Base-by-base conservation (phyloP, 495 filamentous ascomycete genomes). In the Podospora tetraspora region DNA sequence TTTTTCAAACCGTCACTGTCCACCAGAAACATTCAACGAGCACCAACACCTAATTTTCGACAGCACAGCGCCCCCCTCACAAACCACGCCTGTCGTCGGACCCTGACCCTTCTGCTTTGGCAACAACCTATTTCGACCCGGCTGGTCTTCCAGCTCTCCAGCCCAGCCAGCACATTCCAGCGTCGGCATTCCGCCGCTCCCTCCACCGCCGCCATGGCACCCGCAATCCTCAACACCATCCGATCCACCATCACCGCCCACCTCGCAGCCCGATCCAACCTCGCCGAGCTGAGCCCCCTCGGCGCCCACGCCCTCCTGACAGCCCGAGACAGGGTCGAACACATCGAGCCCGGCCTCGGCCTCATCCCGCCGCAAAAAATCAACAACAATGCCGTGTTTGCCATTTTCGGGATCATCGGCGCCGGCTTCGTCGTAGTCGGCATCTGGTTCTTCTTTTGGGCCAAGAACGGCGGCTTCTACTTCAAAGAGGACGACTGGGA, bases 371-470 rank as follows among this genome's bases (percentile, higher is more conserved):
- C 92, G 0, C 73, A 81, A n/a, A 77, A 84, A 62, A 91, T 97
- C 81, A 93, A 95, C 81, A 96, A 94, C 83, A 86, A 87, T 21
- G 91, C 86, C 62, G 83, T 97, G 62, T 88, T 97, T 76, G 88
- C 88, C 8, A 82, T 97, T 4, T 97, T 99, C 73, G 96, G 90
- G 10, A 74, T 98, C 29, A 84, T 98, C 64, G 92, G 92, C 32
- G 89, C 86, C 3, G 87, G 80, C 22, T 90, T 98, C 76, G 92
- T 94, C 32, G 68, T 94, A 23, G 86, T 84, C 0, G 83, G 80
- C 23, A 91, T 97, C 69, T 99, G 95, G 95, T 97, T 98, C 82
- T 99, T 98, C 85, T 96, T 98, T 86, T 96, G 91, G 91, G 93
- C 93, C 64, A 93, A 91, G 79, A 95, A 97, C 75, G 96, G 94